A percentile compares a stretch with the other conserved stretches of the same genome.
Conservation (phyloP, 495 filamentous ascomycete genomes). For the Tetracladium setigerum region DNA sequence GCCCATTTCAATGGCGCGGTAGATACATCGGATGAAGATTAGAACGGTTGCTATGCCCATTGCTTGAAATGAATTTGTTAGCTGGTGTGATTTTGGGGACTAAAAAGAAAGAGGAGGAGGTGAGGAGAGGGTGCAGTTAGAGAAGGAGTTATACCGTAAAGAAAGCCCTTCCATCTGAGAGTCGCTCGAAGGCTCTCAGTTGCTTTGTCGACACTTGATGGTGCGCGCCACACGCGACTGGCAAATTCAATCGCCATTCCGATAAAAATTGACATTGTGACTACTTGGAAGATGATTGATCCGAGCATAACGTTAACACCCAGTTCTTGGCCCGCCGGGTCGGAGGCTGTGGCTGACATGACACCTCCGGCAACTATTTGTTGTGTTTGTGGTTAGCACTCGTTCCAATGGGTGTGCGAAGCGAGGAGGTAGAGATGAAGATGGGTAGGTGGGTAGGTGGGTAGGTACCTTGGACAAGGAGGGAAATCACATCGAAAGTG, state of each 20-base stretch:
- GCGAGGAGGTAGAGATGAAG: too few species aligned
- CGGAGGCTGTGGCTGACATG: slow-evolving; percentile 39
- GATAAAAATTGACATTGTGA: slow-evolving; percentile 42
- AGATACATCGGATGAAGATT: slow-evolving; percentile 9
- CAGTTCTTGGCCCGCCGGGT: slow-evolving; percentile 21
- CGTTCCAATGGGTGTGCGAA: too few species aligned
- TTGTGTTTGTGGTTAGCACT: too few species aligned
- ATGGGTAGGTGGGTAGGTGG: too few species aligned
- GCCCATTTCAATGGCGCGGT: slow-evolving; percentile 6
- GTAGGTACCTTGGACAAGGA: slow-evolving; percentile 42
- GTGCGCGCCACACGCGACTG: slow-evolving; percentile 24
- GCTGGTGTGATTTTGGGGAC: too few species aligned
- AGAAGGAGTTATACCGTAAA: background rate
- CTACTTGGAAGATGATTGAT: slow-evolving; percentile 48
- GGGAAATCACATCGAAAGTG: slow-evolving; percentile 51
- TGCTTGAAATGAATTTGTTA: background rate
- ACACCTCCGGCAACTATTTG: slow-evolving; percentile 50
- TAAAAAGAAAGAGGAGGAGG: too few species aligned
- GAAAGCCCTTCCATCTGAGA: slow-evolving; percentile 1
- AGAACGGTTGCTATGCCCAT: slow-evolving; percentile 3
- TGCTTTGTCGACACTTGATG: slow-evolving; percentile 1
- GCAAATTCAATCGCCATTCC: slow-evolving; percentile 33
- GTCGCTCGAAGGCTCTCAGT: background rate
- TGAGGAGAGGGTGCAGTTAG: too few species aligned
- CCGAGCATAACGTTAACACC: slow-evolving; percentile 60